Evolutionary conservation across 441 rosid genomes (phyloP).

Genomic region (Manihot esculenta): DNA sequence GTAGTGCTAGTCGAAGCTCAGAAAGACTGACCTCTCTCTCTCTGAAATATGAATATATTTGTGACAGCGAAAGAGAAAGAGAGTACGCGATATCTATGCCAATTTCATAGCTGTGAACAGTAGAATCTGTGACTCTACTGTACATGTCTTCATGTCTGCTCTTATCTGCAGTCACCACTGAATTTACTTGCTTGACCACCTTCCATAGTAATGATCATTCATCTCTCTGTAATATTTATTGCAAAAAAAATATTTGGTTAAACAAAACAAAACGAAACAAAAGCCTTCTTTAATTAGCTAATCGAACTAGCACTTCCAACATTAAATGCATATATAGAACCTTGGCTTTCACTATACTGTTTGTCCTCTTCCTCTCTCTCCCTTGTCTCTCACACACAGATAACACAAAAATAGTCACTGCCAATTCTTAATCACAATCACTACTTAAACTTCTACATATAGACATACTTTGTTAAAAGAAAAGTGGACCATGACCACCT

Average conservation of each 20-base stretch:
- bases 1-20: conserved; percentile 38
- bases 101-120: conserved; percentile 36
- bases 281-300: conserved; percentile 12
- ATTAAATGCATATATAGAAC: conserved; percentile 24
- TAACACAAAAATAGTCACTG: conserved; percentile 11
- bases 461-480: conserved; percentile 14
- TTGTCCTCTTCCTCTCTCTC: conserved; percentile 26
- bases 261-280: too few relatives aligned
- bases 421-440: conserved; percentile 12
- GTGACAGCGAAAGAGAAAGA: conserved; percentile 5
- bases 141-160: conserved; percentile 33
- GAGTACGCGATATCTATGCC: conserved; percentile 23
- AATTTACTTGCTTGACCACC: conserved; percentile 29
- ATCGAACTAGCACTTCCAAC: conserved; percentile 21
- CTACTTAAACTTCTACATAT: conserved; percentile 1
- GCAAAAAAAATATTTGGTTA: too few relatives aligned
- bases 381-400: conserved; percentile 9
- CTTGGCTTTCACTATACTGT: conserved; percentile 27
- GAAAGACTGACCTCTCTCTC: conserved; percentile 21
- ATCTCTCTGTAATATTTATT: too few relatives aligned
- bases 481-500: conserved; percentile 20
- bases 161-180: conserved; percentile 29
- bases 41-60: neutral
- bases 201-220: neutral
- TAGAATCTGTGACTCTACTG: conserved; percentile 39